Conservation (phyloP, 495 filamentous ascomycete species). For the Glonium stellatum region DNA sequence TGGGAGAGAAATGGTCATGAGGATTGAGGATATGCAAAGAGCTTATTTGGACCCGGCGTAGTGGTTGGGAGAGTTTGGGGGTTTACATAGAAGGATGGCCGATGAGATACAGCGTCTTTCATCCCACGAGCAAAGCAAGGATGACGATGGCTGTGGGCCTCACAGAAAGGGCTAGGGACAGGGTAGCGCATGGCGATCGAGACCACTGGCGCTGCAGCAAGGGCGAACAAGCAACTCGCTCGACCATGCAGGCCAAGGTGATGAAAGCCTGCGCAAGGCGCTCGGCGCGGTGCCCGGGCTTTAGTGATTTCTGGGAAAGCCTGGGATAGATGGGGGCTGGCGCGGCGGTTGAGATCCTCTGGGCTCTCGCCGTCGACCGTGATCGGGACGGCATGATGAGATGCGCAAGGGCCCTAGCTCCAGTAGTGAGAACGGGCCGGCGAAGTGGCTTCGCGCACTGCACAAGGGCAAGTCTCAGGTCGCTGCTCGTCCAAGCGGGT, state of each 20-base stretch:
- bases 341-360: slow-evolving; percentile 5
- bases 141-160: slow-evolving; percentile 27
- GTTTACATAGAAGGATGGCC: slow-evolving; percentile 24
- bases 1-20: slow-evolving; percentile 28
- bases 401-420: slow-evolving; percentile 2
- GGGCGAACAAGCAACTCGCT: slow-evolving; percentile 26
- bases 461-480: slow-evolving; percentile 3
- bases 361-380: neutral
- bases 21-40: slow-evolving; percentile 25
- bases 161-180: slow-evolving; percentile 19
- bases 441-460: slow-evolving; percentile 3
- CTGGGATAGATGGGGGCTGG: slow-evolving; percentile 1
- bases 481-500: neutral
- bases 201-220: slow-evolving; percentile 17
- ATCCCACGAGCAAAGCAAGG: slow-evolving; percentile 29
- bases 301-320: slow-evolving; percentile 22
- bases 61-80: slow-evolving; percentile 22
- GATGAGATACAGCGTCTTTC: slow-evolving; percentile 14
- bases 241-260: slow-evolving; percentile 24
- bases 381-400: slow-evolving; percentile 9
- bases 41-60: slow-evolving; percentile 10
- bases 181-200: slow-evolving; percentile 20
- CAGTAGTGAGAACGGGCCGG: slow-evolving; percentile 13
- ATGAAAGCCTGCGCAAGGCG: slow-evolving; percentile 9
- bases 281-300: slow-evolving; percentile 8